These are phyloP conservation scores for Schizosaccharomyces cryophilus DNA, from an alignment of 805 yeast genomes.

Conservation along the genomic window DNA sequence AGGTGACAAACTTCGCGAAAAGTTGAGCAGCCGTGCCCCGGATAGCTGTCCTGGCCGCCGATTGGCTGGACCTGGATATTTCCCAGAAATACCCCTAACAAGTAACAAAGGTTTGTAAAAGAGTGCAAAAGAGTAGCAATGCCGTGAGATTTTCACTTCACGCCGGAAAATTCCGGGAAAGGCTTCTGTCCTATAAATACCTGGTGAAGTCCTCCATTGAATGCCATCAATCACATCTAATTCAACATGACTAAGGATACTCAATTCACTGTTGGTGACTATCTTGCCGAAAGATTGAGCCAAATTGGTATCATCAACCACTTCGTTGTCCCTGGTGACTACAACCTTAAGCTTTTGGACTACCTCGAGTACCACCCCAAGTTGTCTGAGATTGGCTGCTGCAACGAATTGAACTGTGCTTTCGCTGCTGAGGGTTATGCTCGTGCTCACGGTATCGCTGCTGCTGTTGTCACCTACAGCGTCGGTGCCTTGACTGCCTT, in stretches of 20 bases:
- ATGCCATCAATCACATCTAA: no score
- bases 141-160: no score
- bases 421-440: constrained; percentile 68
- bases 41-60: no score
- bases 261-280: constrained; percentile 10
- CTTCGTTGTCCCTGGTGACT: constrained; percentile 7
- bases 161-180: no score
- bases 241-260: background rate
- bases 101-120: no score
- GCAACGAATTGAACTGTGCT: constrained; percentile 63
- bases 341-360: constrained; percentile 4
- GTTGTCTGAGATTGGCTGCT: constrained; percentile 60
- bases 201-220: no score
- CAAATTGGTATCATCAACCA: constrained; percentile 16
- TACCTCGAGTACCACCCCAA: constrained; percentile 2
- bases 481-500: constrained; percentile 61
- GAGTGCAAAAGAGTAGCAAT: no score
- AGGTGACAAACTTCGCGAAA: no score
- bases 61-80: no score
- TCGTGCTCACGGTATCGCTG: constrained; percentile 45
- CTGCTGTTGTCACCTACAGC: constrained; percentile 54
- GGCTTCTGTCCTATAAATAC: no score
- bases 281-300: constrained; percentile 14
- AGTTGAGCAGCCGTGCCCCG: no score
- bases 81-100: no score